Evolutionary conservation across 257 asterid species (phyloP).

Genomic region (Gentiana dahurica): DNA sequence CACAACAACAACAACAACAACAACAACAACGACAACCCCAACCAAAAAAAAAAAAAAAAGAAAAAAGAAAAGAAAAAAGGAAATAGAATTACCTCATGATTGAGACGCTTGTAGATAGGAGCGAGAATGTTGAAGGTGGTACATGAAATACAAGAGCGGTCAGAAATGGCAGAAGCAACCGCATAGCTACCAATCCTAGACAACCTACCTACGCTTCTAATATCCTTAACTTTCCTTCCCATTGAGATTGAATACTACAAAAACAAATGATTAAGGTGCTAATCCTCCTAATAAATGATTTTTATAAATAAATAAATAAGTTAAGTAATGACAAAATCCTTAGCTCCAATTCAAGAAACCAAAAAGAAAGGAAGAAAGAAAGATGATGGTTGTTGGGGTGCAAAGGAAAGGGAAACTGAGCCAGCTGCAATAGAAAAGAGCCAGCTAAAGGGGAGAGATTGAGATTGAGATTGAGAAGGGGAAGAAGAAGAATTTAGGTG

Average conservation of each 20-base stretch:
- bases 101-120: constrained; percentile 86
- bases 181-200: constrained; percentile 79
- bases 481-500: too few species aligned
- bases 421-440: too few species aligned
- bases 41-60: not conserved
- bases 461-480: too few species aligned
- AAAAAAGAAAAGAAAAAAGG: not conserved
- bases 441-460: too few species aligned
- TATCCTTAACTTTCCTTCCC: constrained; percentile 14
- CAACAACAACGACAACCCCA: not conserved
- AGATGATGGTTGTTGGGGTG: too few species aligned
- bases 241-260: not conserved
- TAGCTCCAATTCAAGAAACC: too few species aligned
- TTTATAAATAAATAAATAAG: too few species aligned
- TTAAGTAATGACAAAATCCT: too few species aligned
- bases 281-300: too few species aligned
- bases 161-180: constrained; percentile 67
- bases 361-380: too few species aligned
- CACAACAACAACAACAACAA: constrained; percentile 3
- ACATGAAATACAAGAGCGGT: constrained; percentile 78
- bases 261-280: too few species aligned
- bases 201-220: constrained; percentile 30
- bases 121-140: constrained; percentile 97
- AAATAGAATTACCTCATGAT: constrained; percentile 36
- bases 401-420: too few species aligned